phyloP scores from a whole-genome alignment of 2,329 filamentous ascomycete genomes.

The Fusarium foetens region DNA sequence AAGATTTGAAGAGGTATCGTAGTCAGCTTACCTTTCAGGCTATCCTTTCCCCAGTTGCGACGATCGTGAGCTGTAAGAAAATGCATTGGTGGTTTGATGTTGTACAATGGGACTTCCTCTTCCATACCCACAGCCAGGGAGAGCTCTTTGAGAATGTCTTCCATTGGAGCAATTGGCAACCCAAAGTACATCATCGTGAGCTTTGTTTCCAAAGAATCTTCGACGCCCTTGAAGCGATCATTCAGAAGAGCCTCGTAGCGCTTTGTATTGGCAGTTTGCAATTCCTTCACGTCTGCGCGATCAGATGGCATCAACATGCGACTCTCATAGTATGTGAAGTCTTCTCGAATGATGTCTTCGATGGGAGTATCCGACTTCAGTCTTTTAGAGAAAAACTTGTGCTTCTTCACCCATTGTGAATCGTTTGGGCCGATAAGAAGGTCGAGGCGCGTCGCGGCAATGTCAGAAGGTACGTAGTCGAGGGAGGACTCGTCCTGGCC shows the following conservation, averaged over 20 bases:
- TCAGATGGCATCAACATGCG: conserved; percentile 46
- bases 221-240: conserved; percentile 45
- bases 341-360: conserved; percentile 46
- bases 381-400: conserved; percentile 45
- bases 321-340: conserved; percentile 51
- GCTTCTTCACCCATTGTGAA: conserved; percentile 40
- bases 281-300: conserved; percentile 42
- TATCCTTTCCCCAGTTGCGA: conserved; percentile 47
- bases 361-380: conserved; percentile 43
- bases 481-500: neutral
- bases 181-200: conserved; percentile 60
- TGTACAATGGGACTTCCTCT: conserved; percentile 18
- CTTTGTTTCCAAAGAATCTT: conserved; percentile 51
- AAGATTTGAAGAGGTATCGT: accelerated
- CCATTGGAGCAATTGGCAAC: conserved; percentile 54
- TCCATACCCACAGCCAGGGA: conserved; percentile 27
- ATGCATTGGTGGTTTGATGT: conserved; percentile 45
- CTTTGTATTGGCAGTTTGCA: conserved; percentile 47
- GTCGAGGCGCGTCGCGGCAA: conserved; percentile 28
- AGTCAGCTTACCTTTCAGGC: conserved; percentile 29
- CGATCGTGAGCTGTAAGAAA: conserved; percentile 47
- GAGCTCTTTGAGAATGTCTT: conserved; percentile 40
- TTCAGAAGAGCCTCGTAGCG: conserved; percentile 47
- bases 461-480: neutral
- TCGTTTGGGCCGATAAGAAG: conserved; percentile 40